Evolutionary conservation across 192 early-diverging fungal species (phyloP).

Genomic region (Umbelopsis vinacea): DNA sequence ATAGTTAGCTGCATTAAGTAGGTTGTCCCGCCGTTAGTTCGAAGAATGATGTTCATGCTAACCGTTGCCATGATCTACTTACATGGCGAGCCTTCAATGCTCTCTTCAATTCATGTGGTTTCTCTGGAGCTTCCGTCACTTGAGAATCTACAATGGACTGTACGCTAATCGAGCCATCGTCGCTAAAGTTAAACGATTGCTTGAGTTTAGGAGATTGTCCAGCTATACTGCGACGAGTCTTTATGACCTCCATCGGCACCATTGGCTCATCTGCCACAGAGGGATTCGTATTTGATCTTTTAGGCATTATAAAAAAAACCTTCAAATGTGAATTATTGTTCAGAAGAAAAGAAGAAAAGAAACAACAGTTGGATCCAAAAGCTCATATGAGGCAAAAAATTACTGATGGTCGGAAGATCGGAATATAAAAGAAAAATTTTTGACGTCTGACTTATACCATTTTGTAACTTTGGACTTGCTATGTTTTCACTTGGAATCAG

Average conservation of each 20-base stretch:
- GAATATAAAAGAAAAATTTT: too few relatives aligned
- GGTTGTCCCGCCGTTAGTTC: neutral
- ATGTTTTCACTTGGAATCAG: too few relatives aligned
- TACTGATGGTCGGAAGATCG: neutral
- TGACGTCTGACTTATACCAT: too few relatives aligned
- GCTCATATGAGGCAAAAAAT: neutral
- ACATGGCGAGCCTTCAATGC: slow-evolving; percentile 74
- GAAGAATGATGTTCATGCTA: slow-evolving; percentile 15
- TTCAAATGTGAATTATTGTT: neutral
- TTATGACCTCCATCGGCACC: neutral
- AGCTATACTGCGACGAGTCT: neutral
- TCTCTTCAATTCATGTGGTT: slow-evolving; percentile 53
- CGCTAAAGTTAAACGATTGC: neutral
- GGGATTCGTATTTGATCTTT: neutral
- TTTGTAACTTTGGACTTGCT: too few relatives aligned
- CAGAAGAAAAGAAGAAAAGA: neutral
- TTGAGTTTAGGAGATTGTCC: neutral
- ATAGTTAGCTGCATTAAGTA: slow-evolving; percentile 28
- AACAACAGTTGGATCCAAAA: neutral
- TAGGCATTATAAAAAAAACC: neutral
- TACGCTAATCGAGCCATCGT: neutral
- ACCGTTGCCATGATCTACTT: slow-evolving; percentile 31
- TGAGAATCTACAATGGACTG: neutral
- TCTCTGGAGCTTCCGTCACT: neutral
- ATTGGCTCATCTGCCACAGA: neutral